phyloP scores from a whole-genome alignment of 768 basidiomycete species.

The Tubosaeta brunneosetosa region DNA sequence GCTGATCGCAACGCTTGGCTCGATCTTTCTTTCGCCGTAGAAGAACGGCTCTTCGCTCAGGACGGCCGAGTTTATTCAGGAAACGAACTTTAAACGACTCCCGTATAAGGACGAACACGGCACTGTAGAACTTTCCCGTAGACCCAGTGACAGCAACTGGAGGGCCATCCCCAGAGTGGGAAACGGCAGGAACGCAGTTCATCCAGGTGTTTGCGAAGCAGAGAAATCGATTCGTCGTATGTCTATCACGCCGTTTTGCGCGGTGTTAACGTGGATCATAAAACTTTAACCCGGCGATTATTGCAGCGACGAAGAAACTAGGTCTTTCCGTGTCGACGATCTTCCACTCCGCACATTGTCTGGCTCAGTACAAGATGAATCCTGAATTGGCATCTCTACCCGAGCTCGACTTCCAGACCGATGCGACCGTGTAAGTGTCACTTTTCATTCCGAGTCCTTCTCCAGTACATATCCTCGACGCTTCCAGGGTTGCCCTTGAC shows the following conservation, averaged over 20 bases:
- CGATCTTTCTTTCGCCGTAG: constrained; percentile 14
- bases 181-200: constrained; percentile 8
- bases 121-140: constrained; percentile 16
- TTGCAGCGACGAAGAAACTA: constrained; percentile 6
- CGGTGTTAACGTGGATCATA: neutral
- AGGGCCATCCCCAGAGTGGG: constrained; percentile 17
- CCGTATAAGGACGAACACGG: constrained; percentile 13
- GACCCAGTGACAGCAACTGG: constrained; percentile 25
- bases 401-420: constrained; percentile 15
- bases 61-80: constrained; percentile 12
- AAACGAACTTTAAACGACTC: constrained; percentile 12
- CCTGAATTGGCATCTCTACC: constrained; percentile 6
- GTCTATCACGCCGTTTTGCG: neutral
- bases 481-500: constrained; percentile 14
- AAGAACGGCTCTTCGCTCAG: constrained; percentile 15
- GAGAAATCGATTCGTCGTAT: constrained; percentile 7
- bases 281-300: constrained; percentile 7
- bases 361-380: constrained; percentile 22
- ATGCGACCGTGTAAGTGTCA: constrained; percentile 13
- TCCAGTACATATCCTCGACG: neutral
- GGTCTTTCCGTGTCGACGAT: constrained; percentile 13
- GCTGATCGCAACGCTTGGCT: constrained; percentile 22
- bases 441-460: neutral
- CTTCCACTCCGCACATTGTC: constrained; percentile 21
- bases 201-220: constrained; percentile 10